Conservation (phyloP, 805 yeast species). For the Nematodospora valgi region DNA sequence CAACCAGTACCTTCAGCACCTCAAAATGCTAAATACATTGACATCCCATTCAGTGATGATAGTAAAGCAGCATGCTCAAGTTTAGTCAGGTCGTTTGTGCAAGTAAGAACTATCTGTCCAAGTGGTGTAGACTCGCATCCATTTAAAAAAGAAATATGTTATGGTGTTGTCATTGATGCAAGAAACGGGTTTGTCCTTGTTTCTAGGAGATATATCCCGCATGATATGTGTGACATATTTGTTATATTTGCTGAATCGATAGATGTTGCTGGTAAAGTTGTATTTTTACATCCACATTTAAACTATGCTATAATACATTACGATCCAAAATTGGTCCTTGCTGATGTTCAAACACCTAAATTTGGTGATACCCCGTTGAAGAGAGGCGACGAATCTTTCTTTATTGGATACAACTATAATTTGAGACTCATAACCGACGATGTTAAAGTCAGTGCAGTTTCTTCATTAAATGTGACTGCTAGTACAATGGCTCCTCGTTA, state of each 20-base stretch:
- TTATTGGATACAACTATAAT: constrained; percentile 75
- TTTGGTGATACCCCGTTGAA: constrained; percentile 54
- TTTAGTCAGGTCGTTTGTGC: constrained; percentile 66
- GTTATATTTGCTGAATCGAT: constrained; percentile 84
- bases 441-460: constrained; percentile 72
- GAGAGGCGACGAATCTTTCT: constrained; percentile 74
- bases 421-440: constrained; percentile 69
- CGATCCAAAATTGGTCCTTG: constrained; percentile 70
- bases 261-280: constrained; percentile 74
- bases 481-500: constrained; percentile 71
- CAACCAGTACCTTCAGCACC: constrained; percentile 52
- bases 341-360: constrained; percentile 68
- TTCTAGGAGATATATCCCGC: constrained; percentile 77
- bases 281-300: constrained; percentile 82
- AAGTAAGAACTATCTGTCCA: constrained; percentile 62
- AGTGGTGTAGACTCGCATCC: constrained; percentile 75
- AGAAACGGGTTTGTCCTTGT: constrained; percentile 74
- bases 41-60: constrained; percentile 56
- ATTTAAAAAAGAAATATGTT: constrained; percentile 54
- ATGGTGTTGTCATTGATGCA: constrained; percentile 83
- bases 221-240: constrained; percentile 71
- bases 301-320: constrained; percentile 82
- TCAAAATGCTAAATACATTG: constrained; percentile 65
- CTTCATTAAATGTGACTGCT: constrained; percentile 70
- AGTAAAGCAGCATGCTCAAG: constrained; percentile 45